Conservation (phyloP, 768 basidiomycete genomes). For the Butyriboletus loyo region DNA sequence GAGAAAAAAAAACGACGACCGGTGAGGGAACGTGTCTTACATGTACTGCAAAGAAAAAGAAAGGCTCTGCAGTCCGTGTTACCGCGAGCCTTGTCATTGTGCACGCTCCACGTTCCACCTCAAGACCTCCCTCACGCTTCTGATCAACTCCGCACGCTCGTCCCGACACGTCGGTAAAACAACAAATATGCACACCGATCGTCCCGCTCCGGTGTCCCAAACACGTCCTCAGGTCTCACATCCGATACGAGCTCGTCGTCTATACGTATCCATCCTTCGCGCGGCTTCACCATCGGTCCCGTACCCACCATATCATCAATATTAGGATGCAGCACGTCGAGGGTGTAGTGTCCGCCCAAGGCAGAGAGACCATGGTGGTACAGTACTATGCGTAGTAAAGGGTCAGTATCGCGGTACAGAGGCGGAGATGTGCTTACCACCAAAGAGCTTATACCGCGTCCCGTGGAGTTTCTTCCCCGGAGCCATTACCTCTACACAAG, state of each 20-base stretch:
- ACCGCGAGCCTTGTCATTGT: background rate
- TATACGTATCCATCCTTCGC: conserved; percentile 85
- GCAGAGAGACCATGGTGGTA: conserved; percentile 94
- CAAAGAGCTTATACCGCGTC: conserved; percentile 77
- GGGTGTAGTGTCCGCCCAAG: conserved; percentile 92
- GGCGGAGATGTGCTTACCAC: conserved; percentile 48
- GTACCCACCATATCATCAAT: conserved; percentile 40
- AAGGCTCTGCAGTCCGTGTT: background rate
- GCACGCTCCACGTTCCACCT: background rate
- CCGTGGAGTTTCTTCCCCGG: conserved; percentile 45
- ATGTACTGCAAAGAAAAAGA: too few relatives aligned
- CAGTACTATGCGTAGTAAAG: conserved; percentile 46
- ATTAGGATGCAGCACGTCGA: conserved; percentile 79
- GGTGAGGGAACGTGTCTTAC: background rate
- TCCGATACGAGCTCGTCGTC: conserved; percentile 89
- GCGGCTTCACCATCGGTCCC: conserved; percentile 27
- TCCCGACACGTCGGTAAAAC: conserved; percentile 69
- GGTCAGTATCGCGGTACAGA: background rate
- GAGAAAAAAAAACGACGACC: background rate
- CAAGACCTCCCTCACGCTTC: background rate
- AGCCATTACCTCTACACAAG: conserved; percentile 54
- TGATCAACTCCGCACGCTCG: conserved; percentile 13
- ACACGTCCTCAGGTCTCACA: conserved; percentile 69
- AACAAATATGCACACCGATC: conserved; percentile 84
- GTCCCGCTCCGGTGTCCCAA: conserved; percentile 45